Percentiles rank a stretch among this genome's conserved stretches.
These are phyloP conservation scores for Fusarium chuoi DNA, from an alignment of 2,329 filamentous ascomycete genomes.

Conservation along the genomic window DNA sequence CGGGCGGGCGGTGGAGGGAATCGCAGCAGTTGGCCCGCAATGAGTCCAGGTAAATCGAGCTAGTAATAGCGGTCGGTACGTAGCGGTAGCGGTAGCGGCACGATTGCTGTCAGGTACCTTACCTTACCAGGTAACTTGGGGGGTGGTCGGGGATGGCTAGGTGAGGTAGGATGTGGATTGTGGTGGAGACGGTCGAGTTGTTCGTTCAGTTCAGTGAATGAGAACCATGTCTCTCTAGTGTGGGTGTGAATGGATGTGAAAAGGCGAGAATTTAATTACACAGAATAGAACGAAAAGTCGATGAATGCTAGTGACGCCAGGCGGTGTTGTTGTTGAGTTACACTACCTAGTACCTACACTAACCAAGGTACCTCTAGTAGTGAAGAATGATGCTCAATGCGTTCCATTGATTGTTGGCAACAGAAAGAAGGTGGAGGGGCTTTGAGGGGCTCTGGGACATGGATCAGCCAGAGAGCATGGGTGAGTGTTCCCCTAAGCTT, in stretches of 20 bases:
- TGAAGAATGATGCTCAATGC: constrained; percentile 6
- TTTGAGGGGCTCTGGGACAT: neutral
- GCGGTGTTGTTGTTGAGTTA: neutral
- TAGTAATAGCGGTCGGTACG: constrained; percentile 33
- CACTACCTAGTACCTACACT: neutral
- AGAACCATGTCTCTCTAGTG: constrained; percentile 35
- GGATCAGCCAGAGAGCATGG: constrained; percentile 20
- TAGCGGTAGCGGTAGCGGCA: constrained; percentile 28
- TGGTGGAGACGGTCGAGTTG: constrained; percentile 33
- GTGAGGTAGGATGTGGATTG: constrained; percentile 23
- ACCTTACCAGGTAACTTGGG: constrained; percentile 11
- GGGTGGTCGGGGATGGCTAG: constrained; percentile 16
- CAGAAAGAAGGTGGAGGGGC: neutral
- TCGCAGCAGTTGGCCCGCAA: constrained; percentile 34
- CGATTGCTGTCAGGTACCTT: constrained; percentile 28
- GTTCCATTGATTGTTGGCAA: constrained; percentile 23
- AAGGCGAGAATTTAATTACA: neutral
- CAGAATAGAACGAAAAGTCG: neutral
- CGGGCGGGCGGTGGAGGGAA: constrained; percentile 41
- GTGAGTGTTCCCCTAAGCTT: constrained; percentile 5
- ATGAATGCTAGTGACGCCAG: neutral
- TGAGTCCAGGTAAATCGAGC: constrained; percentile 26
- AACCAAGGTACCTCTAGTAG: neutral
- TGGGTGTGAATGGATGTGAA: neutral
- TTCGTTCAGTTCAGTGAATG: constrained; percentile 32